Conservation (phyloP, 2,329 filamentous ascomycete species). For the Aspergillus sp. region DNA sequence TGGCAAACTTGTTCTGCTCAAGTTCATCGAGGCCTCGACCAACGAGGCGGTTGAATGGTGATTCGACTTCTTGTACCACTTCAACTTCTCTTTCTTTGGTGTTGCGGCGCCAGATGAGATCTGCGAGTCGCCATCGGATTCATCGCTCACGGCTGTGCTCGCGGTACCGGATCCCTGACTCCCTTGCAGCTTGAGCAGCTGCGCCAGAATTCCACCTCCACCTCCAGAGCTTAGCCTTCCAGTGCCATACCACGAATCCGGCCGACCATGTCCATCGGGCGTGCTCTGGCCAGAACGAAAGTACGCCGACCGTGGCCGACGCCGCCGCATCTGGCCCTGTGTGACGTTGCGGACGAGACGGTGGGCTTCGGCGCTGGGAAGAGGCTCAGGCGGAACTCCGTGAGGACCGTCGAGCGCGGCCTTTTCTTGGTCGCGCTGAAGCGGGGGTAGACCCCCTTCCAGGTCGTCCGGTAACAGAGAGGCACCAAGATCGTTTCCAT, state of each 20-base stretch:
- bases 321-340: constrained; percentile 30
- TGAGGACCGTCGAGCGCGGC: constrained; percentile 22
- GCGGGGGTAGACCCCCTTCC: constrained; percentile 29
- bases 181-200: constrained; percentile 71
- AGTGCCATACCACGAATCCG: constrained; percentile 29
- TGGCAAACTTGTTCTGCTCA: constrained; percentile 39
- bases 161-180: constrained; percentile 45
- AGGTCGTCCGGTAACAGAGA: constrained; percentile 37
- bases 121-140: constrained; percentile 36
- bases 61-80: constrained; percentile 48
- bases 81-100: constrained; percentile 44
- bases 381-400: constrained; percentile 26
- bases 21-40: constrained; percentile 43
- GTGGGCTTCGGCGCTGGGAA: constrained; percentile 42
- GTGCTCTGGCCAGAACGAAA: constrained; percentile 39
- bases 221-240: constrained; percentile 34
- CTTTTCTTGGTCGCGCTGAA: constrained; percentile 29
- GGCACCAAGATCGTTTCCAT: constrained; percentile 36
- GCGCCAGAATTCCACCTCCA: constrained; percentile 67
- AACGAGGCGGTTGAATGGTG: constrained; percentile 45
- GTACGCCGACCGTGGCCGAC: constrained; percentile 38
- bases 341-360: constrained; percentile 44
- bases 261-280: constrained; percentile 31
- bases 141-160: constrained; percentile 35
- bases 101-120: constrained; percentile 37